Percentiles rank a stretch among this genome's conserved stretches.
Conservation (phyloP, 202 grass and related monocot genomes). For the Dendrocalamus latiflorus region DNA sequence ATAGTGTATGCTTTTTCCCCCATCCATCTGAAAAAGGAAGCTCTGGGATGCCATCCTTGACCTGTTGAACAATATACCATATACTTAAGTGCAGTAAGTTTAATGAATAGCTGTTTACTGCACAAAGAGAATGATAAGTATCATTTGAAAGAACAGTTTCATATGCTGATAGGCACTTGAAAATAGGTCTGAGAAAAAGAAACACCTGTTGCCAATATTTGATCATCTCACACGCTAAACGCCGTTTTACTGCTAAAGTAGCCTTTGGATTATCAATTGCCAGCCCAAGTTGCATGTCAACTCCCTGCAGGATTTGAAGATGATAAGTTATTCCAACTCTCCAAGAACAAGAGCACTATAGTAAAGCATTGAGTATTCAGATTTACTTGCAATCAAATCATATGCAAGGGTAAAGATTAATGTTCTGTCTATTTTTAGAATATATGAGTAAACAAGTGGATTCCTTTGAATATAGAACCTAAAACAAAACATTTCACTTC, state of each 20-base stretch:
- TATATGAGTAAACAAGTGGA: neutral
- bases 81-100: neutral
- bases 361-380: neutral
- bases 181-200: neutral
- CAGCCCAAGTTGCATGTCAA: slow-evolving; percentile 81
- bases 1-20: slow-evolving; percentile 65
- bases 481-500: neutral
- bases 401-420: neutral
- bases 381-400: slow-evolving; percentile 6
- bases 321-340: slow-evolving; percentile 1
- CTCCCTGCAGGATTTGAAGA: slow-evolving; percentile 44
- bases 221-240: slow-evolving; percentile 78
- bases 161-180: neutral
- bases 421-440: neutral
- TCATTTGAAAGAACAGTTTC: neutral
- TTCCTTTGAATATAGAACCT: neutral
- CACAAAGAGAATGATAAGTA: neutral
- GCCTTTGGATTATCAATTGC: slow-evolving; percentile 88
- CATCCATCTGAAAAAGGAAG: slow-evolving; percentile 61
- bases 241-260: slow-evolving; percentile 75
- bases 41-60: slow-evolving; percentile 58
- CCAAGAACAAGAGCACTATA: neutral
- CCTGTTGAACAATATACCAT: slow-evolving; percentile 37
- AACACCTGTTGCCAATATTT: slow-evolving; percentile 86
- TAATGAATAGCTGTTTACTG: neutral